These are phyloP conservation scores for Scutellaria galericulata DNA, from an alignment of 257 asterid species.

Conservation along the genomic window DNA sequence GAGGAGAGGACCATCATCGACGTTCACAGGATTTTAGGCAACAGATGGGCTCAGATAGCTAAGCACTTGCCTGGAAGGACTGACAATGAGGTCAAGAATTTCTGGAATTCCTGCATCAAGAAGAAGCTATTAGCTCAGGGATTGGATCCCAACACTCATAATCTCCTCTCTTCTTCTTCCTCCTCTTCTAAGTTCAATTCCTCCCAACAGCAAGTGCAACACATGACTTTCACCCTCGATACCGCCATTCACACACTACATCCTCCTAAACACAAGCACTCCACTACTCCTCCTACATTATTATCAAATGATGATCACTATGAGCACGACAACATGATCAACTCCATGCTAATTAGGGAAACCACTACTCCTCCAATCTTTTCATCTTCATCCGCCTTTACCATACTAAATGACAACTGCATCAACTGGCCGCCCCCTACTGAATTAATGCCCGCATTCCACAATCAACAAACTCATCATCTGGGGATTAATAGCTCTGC, in stretches of 20 bases:
- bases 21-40: constrained; percentile 83
- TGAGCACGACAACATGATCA: too few species aligned
- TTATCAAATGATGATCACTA: too few species aligned
- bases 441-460: not conserved
- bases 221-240: constrained; percentile 52
- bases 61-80: constrained; percentile 95
- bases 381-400: constrained; percentile 37
- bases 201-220: not conserved
- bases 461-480: not conserved
- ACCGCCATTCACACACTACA: not conserved
- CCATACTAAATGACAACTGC: constrained; percentile 31
- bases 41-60: constrained; percentile 97
- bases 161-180: constrained; percentile 59
- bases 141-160: constrained; percentile 90
- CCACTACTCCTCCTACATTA: too few species aligned
- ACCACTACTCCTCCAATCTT: constrained; percentile 36
- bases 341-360: too few species aligned
- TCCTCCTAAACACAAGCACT: too few species aligned
- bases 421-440: not conserved
- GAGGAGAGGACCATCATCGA: constrained; percentile 85
- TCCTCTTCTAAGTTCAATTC: not conserved
- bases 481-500: constrained; percentile 9
- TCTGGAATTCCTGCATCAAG: constrained; percentile 92
- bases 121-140: constrained; percentile 93
- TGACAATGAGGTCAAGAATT: constrained; percentile 92